Evolutionary conservation across 805 yeast species (phyloP), one percentile per base, ranked within the genome.

Genomic region (Wickerhamiella lipophila): DNA sequence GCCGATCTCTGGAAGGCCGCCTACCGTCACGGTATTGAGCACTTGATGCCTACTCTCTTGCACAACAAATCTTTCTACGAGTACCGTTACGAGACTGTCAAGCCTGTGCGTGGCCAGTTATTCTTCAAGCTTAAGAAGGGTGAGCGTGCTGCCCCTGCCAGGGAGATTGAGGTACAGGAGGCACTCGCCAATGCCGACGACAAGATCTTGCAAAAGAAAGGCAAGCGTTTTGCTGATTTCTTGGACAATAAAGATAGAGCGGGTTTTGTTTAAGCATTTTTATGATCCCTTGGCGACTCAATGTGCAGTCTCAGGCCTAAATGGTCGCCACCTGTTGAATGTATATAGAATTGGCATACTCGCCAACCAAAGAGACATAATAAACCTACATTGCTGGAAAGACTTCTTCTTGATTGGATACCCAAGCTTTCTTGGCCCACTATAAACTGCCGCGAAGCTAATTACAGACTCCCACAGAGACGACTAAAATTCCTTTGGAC

Each of bases 1-100:
- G 77, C 88, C 16, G 95, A 81, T 54, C 68, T 88, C 48, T 86
- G 74, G 72, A 88, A 88, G 66, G 66, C 82, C 60, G 96, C 96
- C 1, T 72, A 76, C 60, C 75, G 79, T 57, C 83, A 75, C 57
- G 96, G 96, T n/a, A 71, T 88, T 6, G 72, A 77, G 35, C 86
- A 82, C 52, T 68, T 85, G 51, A 68, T 88, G 63, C 96, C 96
- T 23, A 71, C 75, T 25, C 60, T 77, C 42, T 74, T 76, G 42
- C 73, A 74, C 55, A 53, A 61, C 56, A 81, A 81, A 72, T 75
- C 72, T 64, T 83, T 87, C 76, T 84, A 74, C 67, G 78, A 77
- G 60, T 92, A 84, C 54, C 85, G 83, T 65, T 83, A 80, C 64
- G 71, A 74, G 40, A 70, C 74, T 53, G 81, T 82, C 69, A 73